phyloP scores from a whole-genome alignment of 2,329 filamentous ascomycete species.

The Alternaria sp. region DNA sequence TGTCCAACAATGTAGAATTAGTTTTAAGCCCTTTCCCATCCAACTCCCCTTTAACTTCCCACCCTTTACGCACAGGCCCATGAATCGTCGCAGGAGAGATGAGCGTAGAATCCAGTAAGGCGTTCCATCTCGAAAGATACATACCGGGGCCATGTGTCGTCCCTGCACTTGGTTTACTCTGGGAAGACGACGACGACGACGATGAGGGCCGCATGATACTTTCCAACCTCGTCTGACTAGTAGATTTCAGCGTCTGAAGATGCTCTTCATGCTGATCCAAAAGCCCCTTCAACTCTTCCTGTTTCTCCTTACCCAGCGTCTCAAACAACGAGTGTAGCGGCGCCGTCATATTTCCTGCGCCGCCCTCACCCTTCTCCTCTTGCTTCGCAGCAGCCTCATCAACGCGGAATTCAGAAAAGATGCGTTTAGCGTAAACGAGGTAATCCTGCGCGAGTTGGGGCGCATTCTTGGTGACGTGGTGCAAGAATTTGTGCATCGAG shows the following conservation, averaged over 20 bases:
- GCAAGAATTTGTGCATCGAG: constrained; percentile 73
- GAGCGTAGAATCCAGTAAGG: constrained; percentile 71
- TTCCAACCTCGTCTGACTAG: constrained; percentile 60
- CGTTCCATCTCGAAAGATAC: constrained; percentile 76
- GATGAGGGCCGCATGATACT: constrained; percentile 57
- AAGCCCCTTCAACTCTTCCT: constrained; percentile 57
- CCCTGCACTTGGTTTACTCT: constrained; percentile 13
- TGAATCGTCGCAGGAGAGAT: constrained; percentile 67
- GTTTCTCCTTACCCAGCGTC: constrained; percentile 59
- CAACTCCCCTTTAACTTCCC: constrained; percentile 49
- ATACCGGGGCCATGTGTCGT: constrained; percentile 72
- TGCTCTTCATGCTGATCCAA: constrained; percentile 70
- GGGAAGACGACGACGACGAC: constrained; percentile 11
- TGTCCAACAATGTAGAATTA: constrained; percentile 17
- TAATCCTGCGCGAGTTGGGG: constrained; percentile 70
- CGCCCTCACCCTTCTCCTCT: constrained; percentile 33
- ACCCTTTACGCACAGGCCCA: constrained; percentile 61
- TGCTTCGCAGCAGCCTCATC: constrained; percentile 28
- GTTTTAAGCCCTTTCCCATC: constrained; percentile 47
- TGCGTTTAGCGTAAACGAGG: constrained; percentile 66
- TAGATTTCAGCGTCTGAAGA: constrained; percentile 50
- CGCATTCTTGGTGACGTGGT: constrained; percentile 73
- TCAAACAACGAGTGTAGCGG: constrained; percentile 54
- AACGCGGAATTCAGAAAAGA: constrained; percentile 64
- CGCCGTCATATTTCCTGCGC: constrained; percentile 55